Percentiles rank a stretch among this genome's conserved stretches.
These are phyloP conservation scores for Diospyros kaki DNA, from an alignment of 148 eudicot genomes.

Conservation along the genomic window DNA sequence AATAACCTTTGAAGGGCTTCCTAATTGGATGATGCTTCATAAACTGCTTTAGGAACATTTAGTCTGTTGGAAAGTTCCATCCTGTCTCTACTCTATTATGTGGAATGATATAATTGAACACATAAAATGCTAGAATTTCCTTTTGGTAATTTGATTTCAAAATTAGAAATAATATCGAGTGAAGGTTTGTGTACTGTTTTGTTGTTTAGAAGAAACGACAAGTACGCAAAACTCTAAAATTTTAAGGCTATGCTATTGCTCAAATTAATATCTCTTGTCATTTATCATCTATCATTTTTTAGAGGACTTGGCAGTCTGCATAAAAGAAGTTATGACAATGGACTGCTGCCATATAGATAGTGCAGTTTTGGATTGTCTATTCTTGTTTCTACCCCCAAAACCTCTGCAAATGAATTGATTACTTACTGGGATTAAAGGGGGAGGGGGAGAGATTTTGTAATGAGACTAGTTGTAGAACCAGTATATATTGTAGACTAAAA, in stretches of 20 bases:
- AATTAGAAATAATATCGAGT: background rate
- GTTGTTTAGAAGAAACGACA: background rate
- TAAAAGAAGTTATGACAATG: background rate
- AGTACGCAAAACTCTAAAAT: too few species aligned
- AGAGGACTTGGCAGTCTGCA: background rate
- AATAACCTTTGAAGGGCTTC: background rate
- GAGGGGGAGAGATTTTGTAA: background rate
- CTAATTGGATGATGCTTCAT: background rate
- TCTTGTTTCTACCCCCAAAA: background rate
- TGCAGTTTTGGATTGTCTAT: background rate
- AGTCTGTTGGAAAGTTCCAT: background rate
- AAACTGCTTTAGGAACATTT: slow-evolving; percentile 1
- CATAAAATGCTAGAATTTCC: background rate
- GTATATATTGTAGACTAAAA: background rate
- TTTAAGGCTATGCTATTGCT: background rate
- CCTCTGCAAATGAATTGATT: background rate
- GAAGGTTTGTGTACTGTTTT: background rate
- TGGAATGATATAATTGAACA: background rate
- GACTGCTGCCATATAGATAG: background rate
- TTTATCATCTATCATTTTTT: background rate
- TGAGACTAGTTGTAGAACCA: background rate
- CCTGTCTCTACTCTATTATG: background rate
- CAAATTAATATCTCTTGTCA: background rate
- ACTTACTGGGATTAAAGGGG: background rate
- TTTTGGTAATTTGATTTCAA: background rate